Evolutionary conservation across 73 alveolate genomes (phyloP).

Genomic region (Uronychia setigera): DNA sequence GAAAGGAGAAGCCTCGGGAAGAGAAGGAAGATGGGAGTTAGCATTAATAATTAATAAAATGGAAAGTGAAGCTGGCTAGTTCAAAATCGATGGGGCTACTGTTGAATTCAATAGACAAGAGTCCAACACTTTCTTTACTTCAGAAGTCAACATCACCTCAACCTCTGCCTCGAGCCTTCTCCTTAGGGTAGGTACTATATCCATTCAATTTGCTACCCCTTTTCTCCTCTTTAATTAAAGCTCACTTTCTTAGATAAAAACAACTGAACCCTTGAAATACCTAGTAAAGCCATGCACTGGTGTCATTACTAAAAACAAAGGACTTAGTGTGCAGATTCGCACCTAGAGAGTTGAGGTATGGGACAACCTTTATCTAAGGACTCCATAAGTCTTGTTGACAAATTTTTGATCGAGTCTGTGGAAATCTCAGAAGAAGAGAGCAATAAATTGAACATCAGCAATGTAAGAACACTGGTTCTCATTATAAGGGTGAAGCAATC

Average conservation of each 20-base stretch:
- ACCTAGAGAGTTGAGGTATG: no score
- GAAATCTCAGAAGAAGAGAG: no score
- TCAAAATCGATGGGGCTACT: neutral
- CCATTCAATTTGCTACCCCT: neutral
- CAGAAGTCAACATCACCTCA: neutral
- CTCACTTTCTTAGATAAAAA: no score
- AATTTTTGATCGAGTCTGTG: no score
- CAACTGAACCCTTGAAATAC: neutral
- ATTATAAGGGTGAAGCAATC: no score
- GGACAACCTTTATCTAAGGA: no score
- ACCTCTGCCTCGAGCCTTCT: neutral
- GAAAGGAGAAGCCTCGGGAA: neutral
- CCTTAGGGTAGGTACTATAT: neutral
- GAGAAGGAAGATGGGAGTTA: neutral
- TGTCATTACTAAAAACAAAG: no score
- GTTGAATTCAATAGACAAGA: neutral
- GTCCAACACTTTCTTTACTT: neutral
- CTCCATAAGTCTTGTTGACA: no score
- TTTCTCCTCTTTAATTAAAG: no score
- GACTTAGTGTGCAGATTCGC: no score
- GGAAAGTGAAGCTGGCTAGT: neutral
- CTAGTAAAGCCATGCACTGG: conserved; percentile 1
- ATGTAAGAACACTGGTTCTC: no score
- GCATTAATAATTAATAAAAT: neutral
- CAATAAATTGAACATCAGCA: no score